A percentile compares a stretch with the other conserved stretches of the same genome.
phyloP scores from a whole-genome alignment of 1,284 basidiomycete genomes.

The Mycosarcoma maydis region DNA sequence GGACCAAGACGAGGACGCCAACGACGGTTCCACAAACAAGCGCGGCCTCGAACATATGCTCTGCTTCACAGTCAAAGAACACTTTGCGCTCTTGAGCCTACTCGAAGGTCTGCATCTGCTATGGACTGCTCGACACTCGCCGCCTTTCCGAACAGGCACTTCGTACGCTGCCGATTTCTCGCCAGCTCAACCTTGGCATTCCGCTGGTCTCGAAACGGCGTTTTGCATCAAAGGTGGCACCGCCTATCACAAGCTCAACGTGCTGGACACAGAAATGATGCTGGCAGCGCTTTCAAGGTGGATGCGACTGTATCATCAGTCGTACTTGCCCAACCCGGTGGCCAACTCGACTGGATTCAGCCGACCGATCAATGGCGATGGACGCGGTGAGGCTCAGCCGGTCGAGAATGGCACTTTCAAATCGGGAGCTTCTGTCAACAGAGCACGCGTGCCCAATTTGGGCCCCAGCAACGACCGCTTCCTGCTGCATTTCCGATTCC shows the following conservation, averaged over 20 bases:
- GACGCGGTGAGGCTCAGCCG: not conserved
- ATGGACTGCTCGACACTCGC: constrained; percentile 34
- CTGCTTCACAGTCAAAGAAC: constrained; percentile 38
- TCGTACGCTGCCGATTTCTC: constrained; percentile 40
- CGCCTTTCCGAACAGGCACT: constrained; percentile 26
- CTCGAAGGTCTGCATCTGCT: constrained; percentile 39
- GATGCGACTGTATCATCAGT: constrained; percentile 40
- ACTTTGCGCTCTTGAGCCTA: constrained; percentile 34
- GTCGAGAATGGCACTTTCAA: constrained; percentile 1
- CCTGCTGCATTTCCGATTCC: constrained; percentile 37
- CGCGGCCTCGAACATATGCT: constrained; percentile 17
- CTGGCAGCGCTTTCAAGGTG: constrained; percentile 31
- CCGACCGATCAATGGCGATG: not conserved
- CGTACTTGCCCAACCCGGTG: constrained; percentile 24
- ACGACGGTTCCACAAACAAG: no score
- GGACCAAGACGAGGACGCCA: no score
- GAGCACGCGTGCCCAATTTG: constrained; percentile 14
- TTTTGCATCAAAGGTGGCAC: constrained; percentile 24
- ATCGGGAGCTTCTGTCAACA: not conserved
- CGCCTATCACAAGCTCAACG: constrained; percentile 21
- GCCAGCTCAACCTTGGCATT: constrained; percentile 18
- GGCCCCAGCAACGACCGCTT: constrained; percentile 47
- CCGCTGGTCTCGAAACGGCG: constrained; percentile 7
- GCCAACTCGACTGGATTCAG: constrained; percentile 15
- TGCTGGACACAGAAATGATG: constrained; percentile 28